A percentile compares a stretch with the other conserved stretches of the same genome.
Evolutionary conservation across 371 early-diverging fungal species (phyloP).

Genomic region (Coemansia sp.): DNA sequence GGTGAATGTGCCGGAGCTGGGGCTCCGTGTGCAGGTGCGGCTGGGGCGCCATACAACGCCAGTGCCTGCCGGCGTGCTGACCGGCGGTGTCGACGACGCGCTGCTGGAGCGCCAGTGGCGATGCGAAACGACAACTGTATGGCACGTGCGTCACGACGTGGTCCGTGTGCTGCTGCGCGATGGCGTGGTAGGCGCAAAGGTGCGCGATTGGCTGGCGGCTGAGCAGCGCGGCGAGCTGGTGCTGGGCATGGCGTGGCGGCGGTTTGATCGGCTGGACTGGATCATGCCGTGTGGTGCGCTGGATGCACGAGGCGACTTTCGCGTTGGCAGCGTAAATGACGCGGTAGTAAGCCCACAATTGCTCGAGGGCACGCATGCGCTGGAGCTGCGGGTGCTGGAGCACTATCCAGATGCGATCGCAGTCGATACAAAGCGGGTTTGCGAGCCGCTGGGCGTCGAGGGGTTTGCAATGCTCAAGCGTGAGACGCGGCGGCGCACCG

Average conservation of each 20-base stretch:
- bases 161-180: slow-evolving; percentile 27
- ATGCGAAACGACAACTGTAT: slow-evolving; percentile 33
- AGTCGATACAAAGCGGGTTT: slow-evolving; percentile 2
- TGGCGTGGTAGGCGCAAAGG: slow-evolving; percentile 14
- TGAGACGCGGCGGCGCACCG: slow-evolving; percentile 15
- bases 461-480: slow-evolving; percentile 44
- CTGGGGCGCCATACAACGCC: slow-evolving; percentile 20
- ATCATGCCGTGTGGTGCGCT: slow-evolving; percentile 35
- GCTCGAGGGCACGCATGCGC: slow-evolving; percentile 35
- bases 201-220: slow-evolving; percentile 34
- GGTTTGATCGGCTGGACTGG: slow-evolving; percentile 39
- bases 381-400: slow-evolving; percentile 40
- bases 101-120: slow-evolving; percentile 36
- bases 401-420: slow-evolving; percentile 35
- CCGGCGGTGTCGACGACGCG: slow-evolving; percentile 20
- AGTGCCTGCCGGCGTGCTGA: slow-evolving; percentile 17
- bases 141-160: slow-evolving; percentile 38
- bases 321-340: slow-evolving; percentile 14
- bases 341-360: slow-evolving; percentile 32
- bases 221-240: slow-evolving; percentile 31
- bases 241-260: slow-evolving; percentile 47
- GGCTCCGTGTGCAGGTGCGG: slow-evolving; percentile 41
- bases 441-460: slow-evolving; percentile 36
- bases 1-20: slow-evolving; percentile 44
- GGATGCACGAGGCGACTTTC: slow-evolving; percentile 12